phyloP scores from a whole-genome alignment of 768 basidiomycete species.

The Hypholoma fasciculare region DNA sequence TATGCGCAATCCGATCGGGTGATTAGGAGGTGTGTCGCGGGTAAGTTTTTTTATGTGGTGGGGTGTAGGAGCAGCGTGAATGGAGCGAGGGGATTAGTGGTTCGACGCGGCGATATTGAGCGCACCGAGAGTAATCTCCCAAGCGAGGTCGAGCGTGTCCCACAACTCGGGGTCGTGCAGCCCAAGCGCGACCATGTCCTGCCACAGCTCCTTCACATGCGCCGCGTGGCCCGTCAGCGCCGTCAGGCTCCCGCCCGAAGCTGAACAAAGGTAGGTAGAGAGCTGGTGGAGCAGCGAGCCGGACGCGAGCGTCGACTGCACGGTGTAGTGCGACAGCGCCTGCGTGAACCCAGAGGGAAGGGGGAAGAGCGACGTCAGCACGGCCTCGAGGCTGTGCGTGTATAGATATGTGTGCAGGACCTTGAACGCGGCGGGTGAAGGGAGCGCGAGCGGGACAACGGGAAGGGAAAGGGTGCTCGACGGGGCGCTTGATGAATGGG shows the following conservation, averaged over 20 bases:
- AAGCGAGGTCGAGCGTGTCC: slow-evolving; percentile 77
- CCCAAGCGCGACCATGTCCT: slow-evolving; percentile 74
- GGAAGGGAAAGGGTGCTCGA: slow-evolving; percentile 49
- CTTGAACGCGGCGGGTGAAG: slow-evolving; percentile 69
- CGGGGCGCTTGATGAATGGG: slow-evolving; percentile 33
- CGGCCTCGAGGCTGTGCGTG: slow-evolving; percentile 56
- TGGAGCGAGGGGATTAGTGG: slow-evolving; percentile 21
- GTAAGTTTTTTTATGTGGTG: slow-evolving; percentile 4
- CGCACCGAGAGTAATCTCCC: slow-evolving; percentile 69
- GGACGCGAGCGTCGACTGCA: slow-evolving; percentile 45
- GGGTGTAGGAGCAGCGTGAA: neutral
- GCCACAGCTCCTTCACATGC: slow-evolving; percentile 78
- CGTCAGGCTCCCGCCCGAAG: slow-evolving; percentile 43
- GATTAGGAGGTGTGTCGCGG: slow-evolving; percentile 10
- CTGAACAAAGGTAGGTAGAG: slow-evolving; percentile 49
- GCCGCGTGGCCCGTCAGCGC: slow-evolving; percentile 57
- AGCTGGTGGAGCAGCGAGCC: slow-evolving; percentile 55
- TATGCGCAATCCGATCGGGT: slow-evolving; percentile 7
- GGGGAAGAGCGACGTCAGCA: slow-evolving; percentile 67
- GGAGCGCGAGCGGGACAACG: slow-evolving; percentile 68
- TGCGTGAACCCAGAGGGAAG: slow-evolving; percentile 46
- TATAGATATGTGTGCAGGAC: slow-evolving; percentile 70
- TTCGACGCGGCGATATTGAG: slow-evolving; percentile 46
- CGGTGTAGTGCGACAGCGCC: slow-evolving; percentile 41
- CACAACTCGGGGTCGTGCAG: slow-evolving; percentile 72